Percentiles rank a stretch among this genome's conserved stretches.
Conservation (phyloP, 805 yeast genomes). For the Candida montana region DNA sequence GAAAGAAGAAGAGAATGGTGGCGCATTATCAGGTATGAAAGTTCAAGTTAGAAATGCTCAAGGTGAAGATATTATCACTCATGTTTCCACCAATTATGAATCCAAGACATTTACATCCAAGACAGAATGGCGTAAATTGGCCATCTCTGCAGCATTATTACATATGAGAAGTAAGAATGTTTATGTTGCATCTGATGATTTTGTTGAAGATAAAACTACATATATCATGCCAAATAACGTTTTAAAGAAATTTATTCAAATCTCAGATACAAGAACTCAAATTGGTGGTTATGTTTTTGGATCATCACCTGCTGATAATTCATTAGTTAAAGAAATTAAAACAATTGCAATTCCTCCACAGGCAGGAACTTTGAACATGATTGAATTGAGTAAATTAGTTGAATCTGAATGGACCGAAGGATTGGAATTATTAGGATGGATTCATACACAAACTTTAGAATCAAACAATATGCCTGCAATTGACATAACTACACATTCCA, state of each 20-base stretch:
- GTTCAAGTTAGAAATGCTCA: slow-evolving; percentile 85
- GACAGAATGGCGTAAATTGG: slow-evolving; percentile 87
- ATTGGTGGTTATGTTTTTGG: slow-evolving; percentile 83
- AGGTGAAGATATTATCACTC: slow-evolving; percentile 94
- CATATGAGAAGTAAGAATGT: slow-evolving; percentile 71
- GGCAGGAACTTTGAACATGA: slow-evolving; percentile 62
- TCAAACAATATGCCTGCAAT: slow-evolving; percentile 55
- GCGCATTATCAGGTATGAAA: slow-evolving; percentile 47
- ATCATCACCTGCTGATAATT: slow-evolving; percentile 64
- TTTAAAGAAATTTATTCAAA: slow-evolving; percentile 67
- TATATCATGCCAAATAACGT: slow-evolving; percentile 81
- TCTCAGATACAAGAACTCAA: slow-evolving; percentile 76
- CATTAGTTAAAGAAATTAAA: slow-evolving; percentile 69
- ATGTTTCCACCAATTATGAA: slow-evolving; percentile 85
- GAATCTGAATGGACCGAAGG: slow-evolving; percentile 52
- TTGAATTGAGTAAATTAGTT: slow-evolving; percentile 34
- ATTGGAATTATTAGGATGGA: slow-evolving; percentile 83
- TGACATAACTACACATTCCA: slow-evolving; percentile 59
- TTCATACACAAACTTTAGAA: slow-evolving; percentile 82
- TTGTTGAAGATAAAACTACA: slow-evolving; percentile 52
- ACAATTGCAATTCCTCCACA: slow-evolving; percentile 83
- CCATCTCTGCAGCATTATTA: slow-evolving; percentile 70
- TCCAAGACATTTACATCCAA: slow-evolving; percentile 77
- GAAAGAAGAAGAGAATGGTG: slow-evolving; percentile 32
- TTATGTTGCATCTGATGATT: slow-evolving; percentile 65